Base-by-base conservation (phyloP, 2,329 filamentous ascomycete genomes). In the Cladophialophora immunda region DNA sequence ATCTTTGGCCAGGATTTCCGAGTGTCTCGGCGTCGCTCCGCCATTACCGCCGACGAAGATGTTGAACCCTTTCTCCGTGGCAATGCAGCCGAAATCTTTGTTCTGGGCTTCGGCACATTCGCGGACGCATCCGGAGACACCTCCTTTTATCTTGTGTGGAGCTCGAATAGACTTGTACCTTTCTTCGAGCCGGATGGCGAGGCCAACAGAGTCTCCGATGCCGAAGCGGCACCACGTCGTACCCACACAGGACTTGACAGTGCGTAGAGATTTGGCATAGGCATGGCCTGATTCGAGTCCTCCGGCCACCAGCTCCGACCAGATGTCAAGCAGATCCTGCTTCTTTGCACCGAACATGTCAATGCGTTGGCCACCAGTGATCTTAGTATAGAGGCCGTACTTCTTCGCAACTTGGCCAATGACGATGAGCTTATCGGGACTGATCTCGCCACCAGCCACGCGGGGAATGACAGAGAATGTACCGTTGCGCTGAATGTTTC, bases 271-370 rank as follows among this genome's bases (percentile, higher is more conserved):
- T 81, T 97, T 97, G 47, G 92, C 93, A 76, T 97, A 97, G 0
- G 92, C 93, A 76, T 97, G 93, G 0, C 93, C 93, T 68, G 90
- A 93, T 78, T 97, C 93, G 89, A 97, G 91, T 22, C 93, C 93
- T 0, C 90, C 93, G 64, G 92, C 89, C 8, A 96, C 87, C 2
- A 97, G 84, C 72, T 89, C 87, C 52, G 86, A 86, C 93, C 93
- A 97, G 73, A 97, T 97, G 15, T 85, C 85, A 2, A 92, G 84
- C 19, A 97, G 83, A 76, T 97, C 92, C 71, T 95, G 91, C 80
- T 96, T 97, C 79, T 89, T 89, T 0, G 93, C 93, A 47, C 93
- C 93, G 75, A 97, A 97, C 89, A 97, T 87, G 78, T 97, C 93
- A 75, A 97, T 97, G 64, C 93, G 88, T 79, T 97, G 93, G 1